Percentiles rank a stretch among this genome's conserved stretches.
phyloP scores from a whole-genome alignment of 176 grass and related monocot genomes.

The Metroxylon sagu region DNA sequence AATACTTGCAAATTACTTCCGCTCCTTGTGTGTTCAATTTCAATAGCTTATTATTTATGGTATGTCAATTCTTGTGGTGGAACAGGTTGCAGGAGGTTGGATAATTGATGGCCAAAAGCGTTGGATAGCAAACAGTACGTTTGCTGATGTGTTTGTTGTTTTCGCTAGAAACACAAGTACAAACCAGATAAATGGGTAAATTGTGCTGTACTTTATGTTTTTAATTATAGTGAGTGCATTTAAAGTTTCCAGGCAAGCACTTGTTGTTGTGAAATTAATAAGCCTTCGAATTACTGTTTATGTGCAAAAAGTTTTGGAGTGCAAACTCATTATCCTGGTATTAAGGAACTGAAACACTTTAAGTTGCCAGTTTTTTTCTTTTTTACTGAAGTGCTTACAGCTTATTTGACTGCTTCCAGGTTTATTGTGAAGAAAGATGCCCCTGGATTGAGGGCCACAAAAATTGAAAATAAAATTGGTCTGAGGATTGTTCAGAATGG shows the following conservation, averaged over 20 bases:
- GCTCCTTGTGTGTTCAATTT: background rate
- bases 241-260: too few species aligned
- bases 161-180: conserved; percentile 79
- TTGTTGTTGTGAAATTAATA: too few species aligned
- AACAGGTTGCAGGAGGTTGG: conserved; percentile 87
- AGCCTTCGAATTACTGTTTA: too few species aligned
- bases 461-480: conserved; percentile 77
- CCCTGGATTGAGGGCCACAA: conserved; percentile 52
- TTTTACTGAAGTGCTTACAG: too few species aligned
- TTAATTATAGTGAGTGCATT: too few species aligned
- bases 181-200: conserved; percentile 89
- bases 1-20: too few species aligned
- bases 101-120: conserved; percentile 84
- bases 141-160: conserved; percentile 77
- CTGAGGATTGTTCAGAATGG: conserved; percentile 81
- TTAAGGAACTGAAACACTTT: too few species aligned
- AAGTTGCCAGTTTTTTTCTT: too few species aligned
- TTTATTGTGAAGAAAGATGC: conserved; percentile 66
- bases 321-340: too few species aligned
- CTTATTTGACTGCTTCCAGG: conserved; percentile 22
- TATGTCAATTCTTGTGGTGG: conserved; percentile 3
- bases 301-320: too few species aligned
- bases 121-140: conserved; percentile 98
- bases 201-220: background rate
- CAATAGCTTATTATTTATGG: background rate